Evolutionary conservation across 2,329 filamentous ascomycete species (phyloP), one percentile per base, ranked within the genome.

Genomic region (Phyllosticta citriasiana): DNA sequence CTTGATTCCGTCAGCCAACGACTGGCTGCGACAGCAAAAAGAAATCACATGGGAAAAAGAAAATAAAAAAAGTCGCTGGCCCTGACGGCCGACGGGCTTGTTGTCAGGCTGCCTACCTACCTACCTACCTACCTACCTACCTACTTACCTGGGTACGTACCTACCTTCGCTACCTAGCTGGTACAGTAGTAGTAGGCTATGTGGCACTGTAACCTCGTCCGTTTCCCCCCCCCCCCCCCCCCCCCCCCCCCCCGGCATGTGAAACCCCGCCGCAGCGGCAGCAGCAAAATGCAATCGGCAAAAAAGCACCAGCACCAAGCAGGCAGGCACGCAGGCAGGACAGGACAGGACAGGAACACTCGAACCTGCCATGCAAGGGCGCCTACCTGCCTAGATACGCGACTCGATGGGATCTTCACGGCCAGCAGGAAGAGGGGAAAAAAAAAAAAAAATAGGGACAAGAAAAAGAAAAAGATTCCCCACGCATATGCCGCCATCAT

Each of bases 381-480:
- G 53, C 58, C 19, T 22, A 22, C 19, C 19, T 22, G 19, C 19
- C 35, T 27, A 53, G 58, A 60, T 60, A 60, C 53, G 53, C 57
- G 57, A 58, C 57, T 26, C 57, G 57, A 58, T 51, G 47, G 47
- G 55, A 58, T 58, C 57, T 53, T 56, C 51, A 53, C 58, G 35
- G 33, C 52, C 54, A 59, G 9, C 19, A 22, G 19, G 19, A 22
- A 22, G 19, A 8, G 12, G 40, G 40, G 56, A 56, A 47, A 16
- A 14, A n/a, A n/a, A 24, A 24, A 40, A 52, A 51, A 52, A 59
- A 55, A 30, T n/a, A n/a, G n/a, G n/a, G n/a, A n/a, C n/a, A 8
- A 5, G 40, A 40, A 60, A 56, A 47, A 16, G 14, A n/a, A n/a
- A 24, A 24, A 40, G 30, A 56, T 60, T 51, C 57, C 57, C 40